Evolutionary conservation across 441 rosid species (phyloP).

Genomic region (Gossypium gossypioides): DNA sequence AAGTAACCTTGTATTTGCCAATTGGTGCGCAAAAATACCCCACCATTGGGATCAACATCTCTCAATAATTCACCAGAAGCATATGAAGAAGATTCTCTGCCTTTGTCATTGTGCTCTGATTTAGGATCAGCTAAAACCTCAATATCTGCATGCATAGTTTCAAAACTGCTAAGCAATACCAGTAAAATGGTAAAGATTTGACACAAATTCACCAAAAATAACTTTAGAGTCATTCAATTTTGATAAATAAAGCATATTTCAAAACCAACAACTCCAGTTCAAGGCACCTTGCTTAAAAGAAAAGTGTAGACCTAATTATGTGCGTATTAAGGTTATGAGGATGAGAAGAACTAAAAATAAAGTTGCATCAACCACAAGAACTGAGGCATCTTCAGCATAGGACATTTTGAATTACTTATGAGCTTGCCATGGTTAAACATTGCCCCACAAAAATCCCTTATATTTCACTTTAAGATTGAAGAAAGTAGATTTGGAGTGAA

Average conservation of each 20-base stretch:
- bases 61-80: conserved; percentile 30
- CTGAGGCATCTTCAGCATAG: neutral
- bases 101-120: conserved; percentile 33
- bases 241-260: neutral
- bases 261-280: neutral
- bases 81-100: conserved; percentile 33
- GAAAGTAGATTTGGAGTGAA: neutral
- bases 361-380: neutral
- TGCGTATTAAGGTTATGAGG: neutral
- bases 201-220: neutral
- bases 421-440: neutral
- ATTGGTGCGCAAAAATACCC: conserved; percentile 57
- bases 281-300: neutral
- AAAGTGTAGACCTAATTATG: neutral
- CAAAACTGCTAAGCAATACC: neutral
- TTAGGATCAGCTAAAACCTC: conserved; percentile 39
- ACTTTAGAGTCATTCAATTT: neutral
- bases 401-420: neutral
- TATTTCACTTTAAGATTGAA: neutral
- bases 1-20: conserved; percentile 87
- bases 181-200: neutral
- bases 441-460: neutral
- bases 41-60: conserved; percentile 33
- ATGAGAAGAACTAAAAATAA: neutral
- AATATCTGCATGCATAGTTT: conserved; percentile 43